A percentile compares a stretch with the other conserved stretches of the same genome.
phyloP scores from a whole-genome alignment of 306 rosid genomes.

The Trichosanthes truncata region DNA sequence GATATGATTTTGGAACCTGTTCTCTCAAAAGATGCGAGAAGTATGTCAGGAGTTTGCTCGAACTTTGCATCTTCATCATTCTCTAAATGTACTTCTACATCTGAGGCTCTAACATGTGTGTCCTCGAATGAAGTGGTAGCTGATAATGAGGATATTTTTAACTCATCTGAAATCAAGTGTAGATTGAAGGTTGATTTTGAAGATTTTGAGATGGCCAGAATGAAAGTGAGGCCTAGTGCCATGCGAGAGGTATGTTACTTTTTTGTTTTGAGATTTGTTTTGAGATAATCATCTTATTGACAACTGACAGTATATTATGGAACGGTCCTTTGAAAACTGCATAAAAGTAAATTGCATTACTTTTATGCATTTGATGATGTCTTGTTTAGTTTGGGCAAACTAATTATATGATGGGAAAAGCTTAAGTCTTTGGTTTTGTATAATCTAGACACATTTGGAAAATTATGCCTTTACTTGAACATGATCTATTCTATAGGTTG shows the following conservation, averaged over 20 bases:
- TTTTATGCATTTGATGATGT: neutral
- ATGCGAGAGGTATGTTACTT: conserved; percentile 77
- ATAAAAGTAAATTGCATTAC: too few relatives aligned
- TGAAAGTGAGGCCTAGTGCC: conserved; percentile 89
- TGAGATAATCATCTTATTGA: neutral
- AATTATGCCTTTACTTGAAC: neutral
- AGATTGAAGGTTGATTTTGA: conserved; percentile 48
- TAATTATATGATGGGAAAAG: neutral
- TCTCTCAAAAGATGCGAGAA: conserved; percentile 18
- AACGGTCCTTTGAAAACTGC: neutral
- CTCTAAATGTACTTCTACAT: conserved; percentile 25
- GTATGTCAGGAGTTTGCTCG: conserved; percentile 19
- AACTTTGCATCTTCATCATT: conserved; percentile 27
- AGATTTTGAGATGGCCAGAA: conserved; percentile 75
- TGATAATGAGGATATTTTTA: conserved; percentile 18
- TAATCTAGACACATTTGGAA: neutral
- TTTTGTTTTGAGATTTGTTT: conserved; percentile 6
- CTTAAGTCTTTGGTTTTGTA: neutral
- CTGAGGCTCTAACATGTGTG: conserved; percentile 17
- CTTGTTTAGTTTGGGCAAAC: neutral
- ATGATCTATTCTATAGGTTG: neutral
- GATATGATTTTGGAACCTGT: conserved; percentile 15
- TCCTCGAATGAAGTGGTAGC: conserved; percentile 19
- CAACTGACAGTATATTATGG: neutral
- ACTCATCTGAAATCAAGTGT: conserved; percentile 28